Evolutionary conservation across 768 basidiomycete genomes (phyloP), one percentile per base, ranked within the genome.

Genomic region (Kwoniella sp.): DNA sequence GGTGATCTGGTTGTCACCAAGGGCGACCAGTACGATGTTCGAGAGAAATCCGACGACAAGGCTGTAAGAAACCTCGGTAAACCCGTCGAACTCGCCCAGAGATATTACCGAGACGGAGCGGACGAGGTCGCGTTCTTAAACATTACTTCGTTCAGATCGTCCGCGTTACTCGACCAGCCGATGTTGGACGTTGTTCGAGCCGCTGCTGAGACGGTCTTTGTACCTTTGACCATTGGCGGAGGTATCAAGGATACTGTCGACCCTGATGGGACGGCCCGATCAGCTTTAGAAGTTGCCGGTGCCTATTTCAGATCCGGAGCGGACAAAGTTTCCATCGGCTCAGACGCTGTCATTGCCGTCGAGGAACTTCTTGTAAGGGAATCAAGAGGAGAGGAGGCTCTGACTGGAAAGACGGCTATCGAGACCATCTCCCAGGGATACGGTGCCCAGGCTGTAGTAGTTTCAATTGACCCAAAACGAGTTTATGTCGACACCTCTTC

Each of bases 1-100:
- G 96, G 96, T 27, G 96, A 99, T 79, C 87, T 99, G 57, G 93
- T 99, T 63, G 96, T 99, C 1, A 99, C 96, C 47, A 99, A 99
- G 82, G 96, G 96, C 61, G 96, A 99, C 80, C 96, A 96, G 79
- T 99, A 99, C 82, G 92, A 97, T 78, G 94, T 97, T 19, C 90
- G 94, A 58, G 94, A 97, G 80, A 92, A 88, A 73, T 54, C 24
- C 12, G 64, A 54, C 12, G 68, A 77, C 62, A 50, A 74, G 2
- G 68, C 70, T 30, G 96, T 99, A 13, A 89, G 95, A 71, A 98
- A 99, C 80, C 88, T 99, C 53, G 96, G 96, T 55, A 98, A 96
- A 81, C 96, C 96, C 21, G 91, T 99, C 72, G 87, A 90, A 27
- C 87, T 98, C 64, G 89, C 94, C 1, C 85, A 85, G 52, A 87